Conservation (phyloP, 768 basidiomycete species). For the Hydnomerulius pinastri region DNA sequence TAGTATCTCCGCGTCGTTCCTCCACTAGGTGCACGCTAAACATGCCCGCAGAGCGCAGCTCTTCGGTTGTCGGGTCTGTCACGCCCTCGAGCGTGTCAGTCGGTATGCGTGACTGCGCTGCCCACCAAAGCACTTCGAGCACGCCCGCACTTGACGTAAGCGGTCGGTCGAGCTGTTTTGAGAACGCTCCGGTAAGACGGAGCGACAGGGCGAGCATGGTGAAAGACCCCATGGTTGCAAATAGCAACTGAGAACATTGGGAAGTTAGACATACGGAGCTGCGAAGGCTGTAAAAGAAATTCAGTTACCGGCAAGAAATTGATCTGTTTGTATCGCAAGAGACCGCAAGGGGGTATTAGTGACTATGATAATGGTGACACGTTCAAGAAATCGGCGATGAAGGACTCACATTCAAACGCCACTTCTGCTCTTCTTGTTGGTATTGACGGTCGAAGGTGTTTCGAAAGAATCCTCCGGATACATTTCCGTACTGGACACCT, state of each 20-base stretch:
- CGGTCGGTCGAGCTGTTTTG: neutral
- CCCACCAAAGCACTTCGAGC: conserved; percentile 4
- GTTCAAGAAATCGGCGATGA: too few species aligned
- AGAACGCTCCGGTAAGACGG: neutral
- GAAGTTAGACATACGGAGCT: neutral
- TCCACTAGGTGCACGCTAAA: neutral
- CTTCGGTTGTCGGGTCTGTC: neutral
- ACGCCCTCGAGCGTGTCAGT: neutral
- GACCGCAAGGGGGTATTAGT: neutral
- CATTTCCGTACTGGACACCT: too few species aligned
- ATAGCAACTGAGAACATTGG: neutral
- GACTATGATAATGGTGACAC: neutral
- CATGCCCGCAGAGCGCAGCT: conserved; percentile 1
- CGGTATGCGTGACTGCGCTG: neutral
- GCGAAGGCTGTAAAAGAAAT: neutral
- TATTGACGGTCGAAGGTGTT: neutral
- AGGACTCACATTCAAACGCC: neutral
- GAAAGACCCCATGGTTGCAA: neutral
- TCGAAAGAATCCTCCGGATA: neutral
- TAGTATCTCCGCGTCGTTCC: too few species aligned
- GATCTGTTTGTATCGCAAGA: too few species aligned
- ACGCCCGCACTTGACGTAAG: neutral
- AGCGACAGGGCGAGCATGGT: neutral
- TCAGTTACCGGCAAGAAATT: conserved; percentile 2
- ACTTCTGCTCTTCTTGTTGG: neutral